These are phyloP conservation scores for Neofusicoccum ribis DNA, from an alignment of 2,329 filamentous ascomycete genomes.

Conservation along the genomic window DNA sequence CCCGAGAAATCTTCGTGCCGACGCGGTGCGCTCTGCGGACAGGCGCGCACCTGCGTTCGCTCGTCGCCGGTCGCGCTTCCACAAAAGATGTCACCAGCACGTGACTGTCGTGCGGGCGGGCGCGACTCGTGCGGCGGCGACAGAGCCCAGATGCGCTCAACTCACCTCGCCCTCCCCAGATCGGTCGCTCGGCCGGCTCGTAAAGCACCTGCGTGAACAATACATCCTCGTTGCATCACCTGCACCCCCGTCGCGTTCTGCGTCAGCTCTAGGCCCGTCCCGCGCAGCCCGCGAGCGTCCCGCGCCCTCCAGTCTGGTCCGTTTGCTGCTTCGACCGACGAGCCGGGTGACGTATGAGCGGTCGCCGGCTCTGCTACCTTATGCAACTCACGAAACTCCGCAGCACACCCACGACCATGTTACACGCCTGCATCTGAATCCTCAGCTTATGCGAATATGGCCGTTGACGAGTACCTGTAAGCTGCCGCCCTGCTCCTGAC, in stretches of 20 bases:
- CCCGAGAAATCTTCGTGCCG: constrained; percentile 13
- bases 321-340: constrained; percentile 1
- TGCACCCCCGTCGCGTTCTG: not conserved
- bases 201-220: constrained; percentile 3
- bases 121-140: constrained; percentile 9
- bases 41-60: not conserved
- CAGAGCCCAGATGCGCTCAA: constrained; percentile 9
- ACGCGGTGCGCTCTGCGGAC: not conserved
- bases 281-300: not conserved
- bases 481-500: constrained; percentile 17
- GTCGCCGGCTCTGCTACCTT: constrained; percentile 11
- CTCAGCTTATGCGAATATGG: constrained; percentile 32
- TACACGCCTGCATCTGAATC: constrained; percentile 28
- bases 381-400: constrained; percentile 10
- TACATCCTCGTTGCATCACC: not conserved
- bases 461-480: constrained; percentile 41
- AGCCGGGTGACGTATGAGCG: constrained; percentile 19
- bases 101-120: not conserved
- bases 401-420: constrained; percentile 26
- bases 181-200: not conserved
- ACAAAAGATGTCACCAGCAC: not conserved
- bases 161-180: not conserved
- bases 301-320: not conserved
- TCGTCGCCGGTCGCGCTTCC: not conserved
- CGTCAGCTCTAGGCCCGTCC: not conserved